Evolutionary conservation across 768 basidiomycete genomes (phyloP).

Genomic region (Russula foetens): DNA sequence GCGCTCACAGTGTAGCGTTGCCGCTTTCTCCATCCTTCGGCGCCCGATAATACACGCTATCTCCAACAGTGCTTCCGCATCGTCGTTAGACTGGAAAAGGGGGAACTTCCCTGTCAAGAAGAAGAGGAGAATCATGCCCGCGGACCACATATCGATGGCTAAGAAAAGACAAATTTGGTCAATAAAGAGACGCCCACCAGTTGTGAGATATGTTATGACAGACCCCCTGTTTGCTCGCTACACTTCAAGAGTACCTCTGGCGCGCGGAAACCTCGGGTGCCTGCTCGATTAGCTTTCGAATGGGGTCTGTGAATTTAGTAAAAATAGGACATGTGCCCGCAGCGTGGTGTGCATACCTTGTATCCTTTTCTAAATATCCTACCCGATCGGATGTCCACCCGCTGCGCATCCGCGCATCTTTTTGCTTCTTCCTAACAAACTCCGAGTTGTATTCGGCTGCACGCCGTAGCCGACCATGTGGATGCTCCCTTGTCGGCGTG

Average conservation of each 20-base stretch:
- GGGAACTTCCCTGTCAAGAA: conserved; percentile 92
- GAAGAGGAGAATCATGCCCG: conserved; percentile 85
- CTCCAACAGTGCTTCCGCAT: conserved; percentile 94
- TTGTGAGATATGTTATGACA: conserved; percentile 22
- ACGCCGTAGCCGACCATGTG: conserved; percentile 56
- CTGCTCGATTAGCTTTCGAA: conserved; percentile 93
- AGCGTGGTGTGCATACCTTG: conserved; percentile 38
- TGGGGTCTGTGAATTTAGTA: conserved; percentile 41
- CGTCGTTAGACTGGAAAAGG: conserved; percentile 87
- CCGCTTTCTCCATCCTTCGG: conserved; percentile 74
- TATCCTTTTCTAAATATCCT: conserved; percentile 71
- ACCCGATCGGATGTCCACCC: conserved; percentile 55
- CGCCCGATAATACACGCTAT: conserved; percentile 82
- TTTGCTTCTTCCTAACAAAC: conserved; percentile 48
- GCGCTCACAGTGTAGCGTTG: conserved; percentile 73
- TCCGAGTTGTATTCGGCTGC: conserved; percentile 40
- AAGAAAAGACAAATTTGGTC: conserved; percentile 9
- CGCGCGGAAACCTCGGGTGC: conserved; percentile 93
- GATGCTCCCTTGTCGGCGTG: conserved; percentile 44
- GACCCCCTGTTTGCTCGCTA: conserved; percentile 85
- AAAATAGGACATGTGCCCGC: neutral
- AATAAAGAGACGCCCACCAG: neutral
- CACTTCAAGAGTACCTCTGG: conserved; percentile 96
- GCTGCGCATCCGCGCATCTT: conserved; percentile 49
- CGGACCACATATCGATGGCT: conserved; percentile 98